Evolutionary conservation across 2,329 filamentous ascomycete species (phyloP).

Genomic region (Trichoderma simmonsii): DNA sequence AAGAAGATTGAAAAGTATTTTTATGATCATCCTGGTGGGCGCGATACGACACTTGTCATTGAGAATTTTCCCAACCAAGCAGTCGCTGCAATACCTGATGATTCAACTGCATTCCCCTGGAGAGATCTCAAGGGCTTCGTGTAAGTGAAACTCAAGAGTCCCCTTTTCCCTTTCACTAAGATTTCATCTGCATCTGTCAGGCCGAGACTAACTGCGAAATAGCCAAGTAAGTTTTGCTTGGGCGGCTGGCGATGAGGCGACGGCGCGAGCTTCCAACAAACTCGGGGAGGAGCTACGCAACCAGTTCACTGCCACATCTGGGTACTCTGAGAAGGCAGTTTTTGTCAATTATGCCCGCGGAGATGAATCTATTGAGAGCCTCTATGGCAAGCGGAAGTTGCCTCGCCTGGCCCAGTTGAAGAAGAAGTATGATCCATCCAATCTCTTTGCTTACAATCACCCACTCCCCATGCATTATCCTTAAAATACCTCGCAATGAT

Average conservation of each 20-base stretch:
- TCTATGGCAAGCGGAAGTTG: neutral
- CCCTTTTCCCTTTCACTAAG: neutral
- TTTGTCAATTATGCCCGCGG: conserved; percentile 6
- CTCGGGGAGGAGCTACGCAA: neutral
- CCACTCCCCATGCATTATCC: neutral
- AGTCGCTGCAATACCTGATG: neutral
- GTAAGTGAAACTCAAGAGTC: neutral
- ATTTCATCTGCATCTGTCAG: rapidly evolving
- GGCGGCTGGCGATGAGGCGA: neutral
- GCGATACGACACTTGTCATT: neutral
- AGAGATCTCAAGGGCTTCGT: conserved; percentile 6
- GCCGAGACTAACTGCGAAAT: neutral
- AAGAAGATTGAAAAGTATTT: neutral
- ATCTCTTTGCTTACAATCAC: neutral
- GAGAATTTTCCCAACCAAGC: conserved; percentile 6
- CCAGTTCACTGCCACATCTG: neutral
- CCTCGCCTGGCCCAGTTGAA: neutral
- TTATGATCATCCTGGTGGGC: neutral
- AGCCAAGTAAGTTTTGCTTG: conserved; percentile 1
- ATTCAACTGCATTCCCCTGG: neutral
- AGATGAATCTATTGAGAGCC: neutral
- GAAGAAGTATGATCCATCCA: neutral
- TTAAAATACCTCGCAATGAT: neutral
- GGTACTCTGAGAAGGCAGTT: neutral
- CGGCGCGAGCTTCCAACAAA: neutral